Evolutionary conservation across 2,329 filamentous ascomycete species (phyloP).

Genomic region (Biscogniauxia sp.): DNA sequence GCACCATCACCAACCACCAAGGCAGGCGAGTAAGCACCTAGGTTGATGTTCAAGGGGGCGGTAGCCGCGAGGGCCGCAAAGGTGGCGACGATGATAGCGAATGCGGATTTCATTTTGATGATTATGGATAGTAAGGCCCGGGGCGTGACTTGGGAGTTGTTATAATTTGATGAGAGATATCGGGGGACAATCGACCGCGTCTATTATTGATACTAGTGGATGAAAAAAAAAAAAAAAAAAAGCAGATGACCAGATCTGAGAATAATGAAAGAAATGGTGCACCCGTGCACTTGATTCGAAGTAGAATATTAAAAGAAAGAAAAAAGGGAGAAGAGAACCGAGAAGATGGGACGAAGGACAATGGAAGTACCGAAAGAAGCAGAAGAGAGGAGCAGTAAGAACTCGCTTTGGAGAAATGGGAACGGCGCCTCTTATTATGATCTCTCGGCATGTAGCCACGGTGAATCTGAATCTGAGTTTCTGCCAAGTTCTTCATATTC

Average conservation of each 20-base stretch:
- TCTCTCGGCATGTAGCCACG: not conserved
- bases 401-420: not conserved
- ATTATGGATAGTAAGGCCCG: not conserved
- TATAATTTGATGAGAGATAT: not conserved
- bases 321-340: constrained; percentile 8
- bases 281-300: constrained; percentile 24
- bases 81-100: constrained; percentile 29
- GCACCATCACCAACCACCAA: constrained; percentile 42
- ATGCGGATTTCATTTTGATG: constrained; percentile 24
- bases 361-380: constrained; percentile 13
- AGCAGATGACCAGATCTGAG: constrained; percentile 19
- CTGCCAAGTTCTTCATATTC: constrained; percentile 4
- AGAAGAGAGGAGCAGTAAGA: constrained; percentile 5
- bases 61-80: constrained; percentile 30
- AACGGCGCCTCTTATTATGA: constrained; percentile 2
- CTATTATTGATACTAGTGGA: constrained; percentile 1
- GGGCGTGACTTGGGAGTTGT: not conserved
- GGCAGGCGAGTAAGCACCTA: constrained; percentile 36
- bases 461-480: not conserved
- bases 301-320: not conserved
- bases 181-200: not conserved
- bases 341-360: constrained; percentile 15
- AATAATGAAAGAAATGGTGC: constrained; percentile 15
- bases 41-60: constrained; percentile 35
- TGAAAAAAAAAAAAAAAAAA: constrained; percentile 1